Evolutionary conservation across 2,329 filamentous ascomycete genomes (phyloP).

Genomic region (Penicillium sp.): DNA sequence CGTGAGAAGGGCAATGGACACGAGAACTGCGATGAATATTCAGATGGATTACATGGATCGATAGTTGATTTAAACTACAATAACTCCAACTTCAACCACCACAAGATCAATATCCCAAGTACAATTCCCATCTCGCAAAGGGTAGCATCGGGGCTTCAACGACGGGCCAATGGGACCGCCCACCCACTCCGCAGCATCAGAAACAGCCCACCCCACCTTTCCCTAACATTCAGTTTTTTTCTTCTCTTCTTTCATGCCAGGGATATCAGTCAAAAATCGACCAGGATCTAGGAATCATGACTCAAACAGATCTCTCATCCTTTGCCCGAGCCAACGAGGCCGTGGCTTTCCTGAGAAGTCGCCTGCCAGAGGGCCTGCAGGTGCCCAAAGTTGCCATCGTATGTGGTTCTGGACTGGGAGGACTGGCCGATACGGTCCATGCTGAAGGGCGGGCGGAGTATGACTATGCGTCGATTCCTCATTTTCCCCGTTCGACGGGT

Average conservation of each 20-base stretch:
- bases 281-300: slow-evolving; percentile 12
- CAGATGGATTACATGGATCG: too few relatives aligned
- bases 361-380: slow-evolving; percentile 54
- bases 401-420: slow-evolving; percentile 66
- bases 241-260: background rate
- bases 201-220: slow-evolving; percentile 9
- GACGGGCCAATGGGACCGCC: slow-evolving; percentile 10
- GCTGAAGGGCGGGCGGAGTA: slow-evolving; percentile 54
- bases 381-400: slow-evolving; percentile 63
- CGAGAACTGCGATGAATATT: too few relatives aligned
- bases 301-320: slow-evolving; percentile 19
- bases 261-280: background rate
- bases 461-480: slow-evolving; percentile 61
- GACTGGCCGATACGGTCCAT: slow-evolving; percentile 60
- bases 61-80: too few relatives aligned
- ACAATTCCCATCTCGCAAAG: background rate
- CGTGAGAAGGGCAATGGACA: too few relatives aligned
- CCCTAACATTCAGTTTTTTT: background rate
- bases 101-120: background rate
- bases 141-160: background rate
- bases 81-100: too few relatives aligned
- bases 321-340: slow-evolving; percentile 50
- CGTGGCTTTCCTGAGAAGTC: slow-evolving; percentile 51
- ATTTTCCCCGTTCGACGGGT: slow-evolving; percentile 65
- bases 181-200: slow-evolving; percentile 19